phyloP scores from a whole-genome alignment of 768 basidiomycete species.

The Termitomyces sp. region DNA sequence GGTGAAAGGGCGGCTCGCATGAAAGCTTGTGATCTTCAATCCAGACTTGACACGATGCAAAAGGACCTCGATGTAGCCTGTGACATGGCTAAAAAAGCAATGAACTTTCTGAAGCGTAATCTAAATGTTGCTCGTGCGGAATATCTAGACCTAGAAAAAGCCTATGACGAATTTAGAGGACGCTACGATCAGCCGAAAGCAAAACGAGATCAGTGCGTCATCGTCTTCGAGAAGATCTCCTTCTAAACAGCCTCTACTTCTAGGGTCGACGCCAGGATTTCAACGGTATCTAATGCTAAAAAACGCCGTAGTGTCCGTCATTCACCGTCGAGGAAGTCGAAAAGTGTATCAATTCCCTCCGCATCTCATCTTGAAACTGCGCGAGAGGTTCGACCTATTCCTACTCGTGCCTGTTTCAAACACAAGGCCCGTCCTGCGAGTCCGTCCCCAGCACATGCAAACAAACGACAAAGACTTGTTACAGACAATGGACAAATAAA shows the following conservation, averaged over 20 bases:
- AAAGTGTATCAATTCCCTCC: not conserved
- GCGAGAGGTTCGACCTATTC: not conserved
- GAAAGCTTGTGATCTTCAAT: conserved; percentile 11
- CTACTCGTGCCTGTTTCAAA: not conserved
- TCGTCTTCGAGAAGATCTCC: not conserved
- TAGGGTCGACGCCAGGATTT: not conserved
- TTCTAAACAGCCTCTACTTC: not conserved
- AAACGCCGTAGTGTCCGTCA: not conserved
- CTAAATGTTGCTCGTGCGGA: not conserved
- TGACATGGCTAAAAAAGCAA: not conserved
- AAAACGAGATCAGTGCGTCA: not conserved
- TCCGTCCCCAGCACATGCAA: conserved; percentile 1
- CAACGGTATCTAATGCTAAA: not conserved
- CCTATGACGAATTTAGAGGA: conserved; percentile 17
- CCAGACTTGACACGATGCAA: not conserved
- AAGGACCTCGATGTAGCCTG: not conserved
- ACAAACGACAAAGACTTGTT: conserved; percentile 4
- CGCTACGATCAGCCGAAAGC: not conserved
- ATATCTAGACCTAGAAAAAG: conserved; percentile 5
- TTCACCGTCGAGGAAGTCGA: not conserved
- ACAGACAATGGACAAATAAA: not conserved
- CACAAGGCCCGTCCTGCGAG: conserved; percentile 5
- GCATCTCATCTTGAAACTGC: not conserved
- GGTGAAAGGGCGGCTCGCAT: conserved; percentile 23
- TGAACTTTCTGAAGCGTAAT: not conserved